A percentile compares a stretch with the other conserved stretches of the same genome.
phyloP scores from a whole-genome alignment of 2,329 filamentous ascomycete species.

The Alternaria arbusti region DNA sequence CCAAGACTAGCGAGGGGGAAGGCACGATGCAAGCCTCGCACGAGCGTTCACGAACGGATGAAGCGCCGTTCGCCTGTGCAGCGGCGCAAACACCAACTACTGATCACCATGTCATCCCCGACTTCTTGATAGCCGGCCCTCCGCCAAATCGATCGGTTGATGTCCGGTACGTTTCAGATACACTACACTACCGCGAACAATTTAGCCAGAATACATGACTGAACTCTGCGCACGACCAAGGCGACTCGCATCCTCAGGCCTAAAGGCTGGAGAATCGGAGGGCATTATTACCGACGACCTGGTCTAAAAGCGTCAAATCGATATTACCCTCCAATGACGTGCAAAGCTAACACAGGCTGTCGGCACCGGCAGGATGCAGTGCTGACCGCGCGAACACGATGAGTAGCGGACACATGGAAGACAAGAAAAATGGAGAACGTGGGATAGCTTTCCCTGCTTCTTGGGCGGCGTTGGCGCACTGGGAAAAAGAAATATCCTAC shows the following conservation, averaged over 20 bases:
- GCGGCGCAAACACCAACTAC: conserved; percentile 10
- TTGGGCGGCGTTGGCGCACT: background rate
- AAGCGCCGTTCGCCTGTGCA: conserved; percentile 11
- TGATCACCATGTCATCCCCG: conserved; percentile 7
- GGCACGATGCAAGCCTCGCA: conserved; percentile 3
- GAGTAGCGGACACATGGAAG: conserved; percentile 1
- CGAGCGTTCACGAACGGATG: conserved; percentile 7
- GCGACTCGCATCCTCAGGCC: background rate
- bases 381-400: background rate
- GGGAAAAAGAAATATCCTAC: conserved; percentile 5
- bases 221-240: background rate
- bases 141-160: conserved; percentile 10
- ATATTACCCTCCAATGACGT: background rate
- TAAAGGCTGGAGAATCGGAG: background rate
- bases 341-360: conserved; percentile 1
- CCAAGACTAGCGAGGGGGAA: conserved; percentile 2
- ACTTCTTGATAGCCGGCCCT: background rate
- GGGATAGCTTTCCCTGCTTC: conserved; percentile 1
- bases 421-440: background rate
- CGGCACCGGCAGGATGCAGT: conserved; percentile 5
- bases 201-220: conserved; percentile 17
- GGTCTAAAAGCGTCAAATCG: conserved; percentile 5
- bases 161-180: conserved; percentile 15
- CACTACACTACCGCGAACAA: background rate
- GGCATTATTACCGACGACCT: conserved; percentile 8